phyloP scores from a whole-genome alignment of 2,329 filamentous ascomycete species.

The Xylariaceae sp. region DNA sequence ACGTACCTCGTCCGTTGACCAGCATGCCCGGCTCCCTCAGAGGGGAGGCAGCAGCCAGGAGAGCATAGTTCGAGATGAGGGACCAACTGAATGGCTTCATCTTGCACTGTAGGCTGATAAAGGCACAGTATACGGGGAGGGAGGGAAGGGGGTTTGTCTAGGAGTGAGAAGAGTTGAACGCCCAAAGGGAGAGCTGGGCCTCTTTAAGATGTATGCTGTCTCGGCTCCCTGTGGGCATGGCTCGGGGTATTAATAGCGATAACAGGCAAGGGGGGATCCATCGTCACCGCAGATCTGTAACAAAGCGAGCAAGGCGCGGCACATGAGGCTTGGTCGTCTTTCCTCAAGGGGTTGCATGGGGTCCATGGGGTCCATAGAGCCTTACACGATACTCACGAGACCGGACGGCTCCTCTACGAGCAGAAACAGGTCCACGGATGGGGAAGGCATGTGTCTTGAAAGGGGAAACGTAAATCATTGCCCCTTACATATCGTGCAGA shows the following conservation, averaged over 20 bases:
- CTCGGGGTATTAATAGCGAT: too few species aligned
- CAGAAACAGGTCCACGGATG: not conserved
- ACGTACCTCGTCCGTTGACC: slow-evolving; percentile 33
- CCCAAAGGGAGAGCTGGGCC: slow-evolving; percentile 1
- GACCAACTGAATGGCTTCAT: slow-evolving; percentile 27
- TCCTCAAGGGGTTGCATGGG: too few species aligned
- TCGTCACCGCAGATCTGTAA: too few species aligned
- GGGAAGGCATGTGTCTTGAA: not conserved
- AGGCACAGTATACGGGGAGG: not conserved
- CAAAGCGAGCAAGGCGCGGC: too few species aligned
- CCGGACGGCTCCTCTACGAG: not conserved
- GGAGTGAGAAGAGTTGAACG: slow-evolving; percentile 1
- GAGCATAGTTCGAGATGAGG: slow-evolving; percentile 24
- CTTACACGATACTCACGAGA: too few species aligned
- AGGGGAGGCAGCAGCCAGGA: slow-evolving; percentile 21
- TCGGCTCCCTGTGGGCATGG: too few species aligned
- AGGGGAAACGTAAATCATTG: not conserved
- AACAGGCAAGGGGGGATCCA: too few species aligned
- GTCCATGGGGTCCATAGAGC: too few species aligned
- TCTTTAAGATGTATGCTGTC: not conserved
- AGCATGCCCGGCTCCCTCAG: slow-evolving; percentile 11
- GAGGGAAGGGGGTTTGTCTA: not conserved
- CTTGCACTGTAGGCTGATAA: slow-evolving; percentile 14
- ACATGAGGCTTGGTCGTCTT: too few species aligned
- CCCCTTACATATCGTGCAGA: not conserved